A percentile compares a stretch with the other conserved stretches of the same genome.
Evolutionary conservation across 2,329 filamentous ascomycete species (phyloP).

Genomic region (Talaromyces funiculosus): DNA sequence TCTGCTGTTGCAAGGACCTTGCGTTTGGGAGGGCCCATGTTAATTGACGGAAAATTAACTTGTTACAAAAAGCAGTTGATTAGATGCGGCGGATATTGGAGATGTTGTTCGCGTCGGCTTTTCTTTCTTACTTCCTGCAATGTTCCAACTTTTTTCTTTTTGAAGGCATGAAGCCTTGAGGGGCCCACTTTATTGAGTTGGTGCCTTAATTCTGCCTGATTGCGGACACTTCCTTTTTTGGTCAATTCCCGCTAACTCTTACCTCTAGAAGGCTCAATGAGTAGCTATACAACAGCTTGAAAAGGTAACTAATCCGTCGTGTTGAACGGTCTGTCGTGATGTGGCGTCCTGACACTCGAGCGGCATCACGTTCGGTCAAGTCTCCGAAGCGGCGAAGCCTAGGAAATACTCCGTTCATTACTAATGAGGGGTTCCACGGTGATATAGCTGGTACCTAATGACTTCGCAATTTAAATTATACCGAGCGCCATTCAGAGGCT

Average conservation of each 20-base stretch:
- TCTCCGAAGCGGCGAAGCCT: background rate
- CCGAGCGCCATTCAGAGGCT: background rate
- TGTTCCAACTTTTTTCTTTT: background rate
- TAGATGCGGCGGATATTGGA: background rate
- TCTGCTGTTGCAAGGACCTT: constrained; percentile 72
- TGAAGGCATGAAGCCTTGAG: no score
- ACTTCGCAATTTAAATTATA: background rate
- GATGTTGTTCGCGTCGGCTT: background rate
- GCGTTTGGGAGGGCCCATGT: constrained; percentile 70
- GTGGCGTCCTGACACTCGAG: background rate
- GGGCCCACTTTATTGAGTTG: background rate
- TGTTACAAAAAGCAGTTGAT: background rate
- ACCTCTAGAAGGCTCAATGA: no score
- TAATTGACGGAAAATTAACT: background rate
- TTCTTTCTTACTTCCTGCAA: no score
- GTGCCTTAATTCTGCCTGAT: background rate
- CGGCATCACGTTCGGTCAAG: background rate
- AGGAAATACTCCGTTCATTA: background rate
- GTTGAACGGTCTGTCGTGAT: background rate
- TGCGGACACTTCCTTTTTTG: constrained; percentile 1
- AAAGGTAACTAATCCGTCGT: background rate
- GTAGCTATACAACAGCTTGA: background rate
- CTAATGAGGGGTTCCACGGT: background rate
- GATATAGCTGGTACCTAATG: no score
- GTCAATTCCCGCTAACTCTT: background rate